Percentiles rank a stretch among this genome's conserved stretches.
Evolutionary conservation across 768 basidiomycete species (phyloP).

Genomic region (Suillus fuscotomentosus): DNA sequence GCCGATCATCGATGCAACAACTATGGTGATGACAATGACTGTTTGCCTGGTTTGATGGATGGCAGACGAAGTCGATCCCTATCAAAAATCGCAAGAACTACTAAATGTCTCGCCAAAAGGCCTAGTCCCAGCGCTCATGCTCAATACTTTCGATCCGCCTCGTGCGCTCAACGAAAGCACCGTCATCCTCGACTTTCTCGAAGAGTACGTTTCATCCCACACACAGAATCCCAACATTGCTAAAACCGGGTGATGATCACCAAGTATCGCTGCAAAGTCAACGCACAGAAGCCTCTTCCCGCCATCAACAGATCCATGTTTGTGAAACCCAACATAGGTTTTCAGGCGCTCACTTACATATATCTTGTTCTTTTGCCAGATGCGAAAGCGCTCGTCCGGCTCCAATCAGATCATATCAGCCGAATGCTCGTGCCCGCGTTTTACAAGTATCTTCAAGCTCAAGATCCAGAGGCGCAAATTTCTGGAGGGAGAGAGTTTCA

Average conservation of each 20-base stretch:
- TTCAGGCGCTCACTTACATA: neutral
- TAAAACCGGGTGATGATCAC: neutral
- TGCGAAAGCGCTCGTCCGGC: constrained; percentile 62
- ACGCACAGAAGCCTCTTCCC: constrained; percentile 57
- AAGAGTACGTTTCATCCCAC: constrained; percentile 52
- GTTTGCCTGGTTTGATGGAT: neutral
- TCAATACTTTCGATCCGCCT: constrained; percentile 54
- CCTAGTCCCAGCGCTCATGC: constrained; percentile 67
- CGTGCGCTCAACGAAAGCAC: constrained; percentile 76
- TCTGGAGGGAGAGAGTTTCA: constrained; percentile 53
- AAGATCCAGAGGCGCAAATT: constrained; percentile 52
- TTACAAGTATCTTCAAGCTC: constrained; percentile 74
- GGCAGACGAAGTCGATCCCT: constrained; percentile 78
- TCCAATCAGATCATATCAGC: constrained; percentile 68
- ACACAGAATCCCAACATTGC: neutral
- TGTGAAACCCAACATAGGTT: constrained; percentile 14
- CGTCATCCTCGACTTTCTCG: constrained; percentile 74
- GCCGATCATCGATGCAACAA: neutral
- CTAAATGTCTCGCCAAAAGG: constrained; percentile 81
- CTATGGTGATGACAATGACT: neutral
- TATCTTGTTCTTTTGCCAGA: constrained; percentile 37
- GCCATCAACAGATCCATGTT: constrained; percentile 57
- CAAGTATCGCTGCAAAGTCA: constrained; percentile 47
- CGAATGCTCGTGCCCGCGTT: constrained; percentile 67
- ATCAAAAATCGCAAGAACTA: constrained; percentile 77